These are phyloP conservation scores for Phaseolus coccineus DNA, from an alignment of 331 rosid genomes.

Conservation along the genomic window DNA sequence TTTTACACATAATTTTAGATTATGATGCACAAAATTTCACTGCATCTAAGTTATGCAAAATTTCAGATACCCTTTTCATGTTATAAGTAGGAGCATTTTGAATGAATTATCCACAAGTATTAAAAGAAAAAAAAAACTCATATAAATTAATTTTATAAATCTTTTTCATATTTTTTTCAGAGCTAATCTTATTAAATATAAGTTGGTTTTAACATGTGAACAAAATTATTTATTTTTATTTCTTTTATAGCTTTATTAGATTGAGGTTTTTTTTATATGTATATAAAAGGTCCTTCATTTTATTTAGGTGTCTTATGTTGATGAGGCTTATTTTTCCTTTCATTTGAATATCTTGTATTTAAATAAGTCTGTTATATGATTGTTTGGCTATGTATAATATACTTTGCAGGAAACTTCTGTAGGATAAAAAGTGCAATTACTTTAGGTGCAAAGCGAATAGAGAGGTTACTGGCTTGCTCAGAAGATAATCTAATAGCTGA, in stretches of 20 bases:
- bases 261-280: too few relatives aligned
- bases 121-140: too few relatives aligned
- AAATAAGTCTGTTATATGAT: conserved; percentile 7
- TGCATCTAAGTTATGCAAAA: background rate
- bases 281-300: too few relatives aligned
- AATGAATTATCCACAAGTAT: too few relatives aligned
- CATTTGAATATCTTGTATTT: conserved; percentile 12
- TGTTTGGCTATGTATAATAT: conserved; percentile 12
- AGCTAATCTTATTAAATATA: too few relatives aligned
- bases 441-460: conserved; percentile 67
- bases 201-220: too few relatives aligned
- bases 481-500: conserved; percentile 63
- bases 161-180: too few relatives aligned
- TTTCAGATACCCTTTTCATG: background rate
- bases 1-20: background rate
- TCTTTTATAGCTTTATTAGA: too few relatives aligned
- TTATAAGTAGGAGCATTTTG: too few relatives aligned
- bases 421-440: conserved; percentile 84
- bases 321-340: too few relatives aligned
- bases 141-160: too few relatives aligned
- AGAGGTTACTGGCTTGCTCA: conserved; percentile 66
- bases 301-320: background rate
- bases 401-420: conserved; percentile 70
- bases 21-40: background rate
- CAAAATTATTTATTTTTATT: too few relatives aligned